A percentile compares a stretch with the other conserved stretches of the same genome.
phyloP scores from a whole-genome alignment of 1,284 basidiomycete genomes.

The Ustilago hordei region DNA sequence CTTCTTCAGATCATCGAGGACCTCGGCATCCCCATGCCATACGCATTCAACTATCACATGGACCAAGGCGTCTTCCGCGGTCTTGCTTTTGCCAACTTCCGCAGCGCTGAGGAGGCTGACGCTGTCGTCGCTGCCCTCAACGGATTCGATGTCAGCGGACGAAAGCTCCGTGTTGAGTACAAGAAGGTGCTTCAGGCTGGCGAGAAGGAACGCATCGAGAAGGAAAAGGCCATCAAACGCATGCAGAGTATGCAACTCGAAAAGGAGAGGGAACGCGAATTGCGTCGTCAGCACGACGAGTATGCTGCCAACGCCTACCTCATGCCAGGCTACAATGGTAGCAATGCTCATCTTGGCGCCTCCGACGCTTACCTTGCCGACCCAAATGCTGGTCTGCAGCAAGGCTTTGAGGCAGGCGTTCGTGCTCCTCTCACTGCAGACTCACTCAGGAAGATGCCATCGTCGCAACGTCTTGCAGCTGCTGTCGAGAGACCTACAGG shows the following conservation, averaged over 20 bases:
- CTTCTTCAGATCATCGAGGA: slow-evolving; percentile 95
- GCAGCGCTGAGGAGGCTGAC: slow-evolving; percentile 88
- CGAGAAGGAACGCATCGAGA: slow-evolving; percentile 98
- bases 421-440: slow-evolving; percentile 54
- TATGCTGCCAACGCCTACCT: slow-evolving; percentile 49
- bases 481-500: slow-evolving; percentile 23
- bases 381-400: slow-evolving; percentile 12
- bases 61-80: slow-evolving; percentile 86
- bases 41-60: slow-evolving; percentile 85
- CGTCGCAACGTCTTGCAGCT: slow-evolving; percentile 33
- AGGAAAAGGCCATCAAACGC: slow-evolving; percentile 97
- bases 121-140: slow-evolving; percentile 94
- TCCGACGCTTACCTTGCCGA: slow-evolving; percentile 23
- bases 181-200: slow-evolving; percentile 99
- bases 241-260: slow-evolving; percentile 77
- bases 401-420: slow-evolving; percentile 15
- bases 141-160: slow-evolving; percentile 91
- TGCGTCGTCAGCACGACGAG: slow-evolving; percentile 53
- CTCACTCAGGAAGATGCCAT: slow-evolving; percentile 46
- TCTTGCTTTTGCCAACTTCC: slow-evolving; percentile 97
- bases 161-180: slow-evolving; percentile 97
- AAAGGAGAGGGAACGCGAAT: slow-evolving; percentile 62
- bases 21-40: slow-evolving; percentile 94
- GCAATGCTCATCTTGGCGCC: slow-evolving; percentile 17
- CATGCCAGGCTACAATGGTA: slow-evolving; percentile 39